These are phyloP conservation scores for Parastagonospora avenae DNA, from an alignment of 2,329 filamentous ascomycete genomes.

Conservation along the genomic window DNA sequence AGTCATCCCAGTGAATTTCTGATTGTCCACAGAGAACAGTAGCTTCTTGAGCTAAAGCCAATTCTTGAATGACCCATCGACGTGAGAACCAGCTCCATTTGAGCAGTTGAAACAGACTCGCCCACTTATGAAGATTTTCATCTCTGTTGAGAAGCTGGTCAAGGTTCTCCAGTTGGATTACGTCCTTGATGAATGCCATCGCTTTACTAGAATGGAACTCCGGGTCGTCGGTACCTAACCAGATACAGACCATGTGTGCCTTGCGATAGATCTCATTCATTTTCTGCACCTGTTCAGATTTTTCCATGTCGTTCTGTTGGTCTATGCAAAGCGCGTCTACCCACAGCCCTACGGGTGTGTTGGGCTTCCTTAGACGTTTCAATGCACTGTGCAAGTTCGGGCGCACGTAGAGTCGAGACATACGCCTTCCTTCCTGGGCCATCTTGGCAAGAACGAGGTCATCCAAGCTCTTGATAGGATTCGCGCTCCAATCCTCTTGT, in stretches of 20 bases:
- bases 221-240: background rate
- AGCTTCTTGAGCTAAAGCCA: slow-evolving; percentile 7
- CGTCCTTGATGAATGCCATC: background rate
- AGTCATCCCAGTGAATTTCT: slow-evolving; percentile 36
- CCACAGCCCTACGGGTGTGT: background rate
- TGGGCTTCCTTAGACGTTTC: background rate
- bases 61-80: slow-evolving; percentile 13
- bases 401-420: background rate
- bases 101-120: background rate
- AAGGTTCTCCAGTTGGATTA: background rate
- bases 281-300: slow-evolving; percentile 2
- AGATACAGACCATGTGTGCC: background rate
- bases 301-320: slow-evolving; percentile 9
- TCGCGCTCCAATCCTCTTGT: too few species aligned
- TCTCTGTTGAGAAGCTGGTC: background rate
- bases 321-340: slow-evolving; percentile 18
- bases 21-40: slow-evolving; percentile 4
- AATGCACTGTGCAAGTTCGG: slow-evolving; percentile 4
- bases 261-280: slow-evolving; percentile 12
- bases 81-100: slow-evolving; percentile 5
- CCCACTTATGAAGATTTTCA: background rate
- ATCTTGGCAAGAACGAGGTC: too few species aligned
- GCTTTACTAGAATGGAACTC: background rate
- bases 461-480: too few species aligned
- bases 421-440: too few species aligned